Base-by-base conservation (phyloP, 2,329 filamentous ascomycete genomes). In the Colletotrichum phormii region DNA sequence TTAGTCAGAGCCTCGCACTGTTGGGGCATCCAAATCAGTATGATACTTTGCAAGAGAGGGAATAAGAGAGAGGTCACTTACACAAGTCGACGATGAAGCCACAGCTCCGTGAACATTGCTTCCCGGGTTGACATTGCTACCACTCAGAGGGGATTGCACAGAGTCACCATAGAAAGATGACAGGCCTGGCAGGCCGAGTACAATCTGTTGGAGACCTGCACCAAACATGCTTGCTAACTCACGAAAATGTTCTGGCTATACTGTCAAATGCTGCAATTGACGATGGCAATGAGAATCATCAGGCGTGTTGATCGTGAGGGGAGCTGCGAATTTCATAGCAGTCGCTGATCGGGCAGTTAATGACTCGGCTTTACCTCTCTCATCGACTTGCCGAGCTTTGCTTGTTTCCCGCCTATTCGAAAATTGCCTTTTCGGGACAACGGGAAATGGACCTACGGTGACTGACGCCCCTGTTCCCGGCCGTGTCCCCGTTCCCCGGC, bases 1-100 rank as follows among this genome's bases (percentile, higher is more conserved):
- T 68, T 18, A 26, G 35, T 7, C 1, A 68, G 58, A n/a, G 65
- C 65, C 3, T 68, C 58, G n/a, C 65, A 68, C 59, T 67, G 35
- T 18, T 15, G 1, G 13, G 15, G n/a, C 5, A 1, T 3, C 60
- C 5, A 33, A 59, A 5, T 42, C 7, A n/a, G 24, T 42, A 42
- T 3, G 5, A 15, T 42, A 15, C 2, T 5, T 5, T 3, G 5
- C 7, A n/a, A n/a, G n/a, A n/a, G n/a, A n/a, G n/a, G n/a, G n/a
- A n/a, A n/a, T n/a, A n/a, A 18, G 22, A 42, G 24, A 15, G 2
- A 2, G 13, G 51, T 5, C 1, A 63, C 65, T 68, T 0, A 68
- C 65, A 3, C 65, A 68, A 29, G 65, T 63, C 2, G 65, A 13
- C 0, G 58, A 68, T 2, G 58, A 68, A 22, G 29, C 31, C n/a